Evolutionary conservation across 345 rosid genomes (phyloP), one percentile per base, ranked within the genome.

Genomic region (Heritiera littoralis): DNA sequence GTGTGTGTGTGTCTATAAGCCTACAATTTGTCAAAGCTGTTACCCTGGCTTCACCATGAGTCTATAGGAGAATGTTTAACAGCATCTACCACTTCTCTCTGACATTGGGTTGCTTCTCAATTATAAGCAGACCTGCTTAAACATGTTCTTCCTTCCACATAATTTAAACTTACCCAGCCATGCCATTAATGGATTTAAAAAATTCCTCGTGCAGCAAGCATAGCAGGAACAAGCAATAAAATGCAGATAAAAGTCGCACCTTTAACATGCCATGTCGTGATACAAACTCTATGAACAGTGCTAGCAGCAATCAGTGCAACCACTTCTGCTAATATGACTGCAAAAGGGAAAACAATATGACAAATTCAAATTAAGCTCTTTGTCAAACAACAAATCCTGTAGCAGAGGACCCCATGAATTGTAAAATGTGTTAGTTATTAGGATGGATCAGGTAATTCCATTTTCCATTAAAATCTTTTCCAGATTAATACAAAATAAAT

Each of bases 241-340:
- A 49, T 11, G 67, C 28, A 72, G 66, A 13, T 14, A 5, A 45
- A 28, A 45, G 30, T 51, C 43, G 72, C 48, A 67, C 32, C 3
- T 51, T 54, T 55, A 73, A 73, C 64, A 87, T 86, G 92, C 97
- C 97, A 92, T 77, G 94, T 89, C 56, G 98, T 90, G 75, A 94
- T 92, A 84, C 96, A 90, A 82, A 94, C 94, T 35, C 89, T 84
- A 77, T 88, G 94, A 70, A 92, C 94, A 15, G 94, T 94, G 86
- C 92, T 64, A 69, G 98, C 92, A 23, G 92, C 92, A 30, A 91
- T 86, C 23, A 94, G 86, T 78, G 96, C 91, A 78, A 92, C 82
- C 20, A 68, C 89, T 84, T 92, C 94, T 2, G 96, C 96, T 49
- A 88, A 63, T 61, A 89, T 73, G 74, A 94, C 97, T 94, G 90